These are phyloP conservation scores for Diaporthe sp. DNA, from an alignment of 2,329 filamentous ascomycete genomes.

Conservation along the genomic window DNA sequence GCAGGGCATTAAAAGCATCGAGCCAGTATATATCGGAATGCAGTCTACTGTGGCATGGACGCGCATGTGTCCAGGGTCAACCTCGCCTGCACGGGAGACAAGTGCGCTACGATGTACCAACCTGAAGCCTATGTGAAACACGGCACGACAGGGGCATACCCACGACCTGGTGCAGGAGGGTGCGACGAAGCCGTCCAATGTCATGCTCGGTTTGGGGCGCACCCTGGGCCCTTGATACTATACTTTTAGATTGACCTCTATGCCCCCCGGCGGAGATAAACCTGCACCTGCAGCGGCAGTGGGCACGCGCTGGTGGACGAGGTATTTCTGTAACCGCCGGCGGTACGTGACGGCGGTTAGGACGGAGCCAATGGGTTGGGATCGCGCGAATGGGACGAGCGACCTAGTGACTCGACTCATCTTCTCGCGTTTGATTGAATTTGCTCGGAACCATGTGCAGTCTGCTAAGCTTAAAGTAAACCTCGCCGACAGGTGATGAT, in stretches of 20 bases:
- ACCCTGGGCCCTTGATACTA: conserved; percentile 13
- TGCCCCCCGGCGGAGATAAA: conserved; percentile 33
- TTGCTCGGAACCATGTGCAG: background rate
- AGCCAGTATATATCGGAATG: conserved; percentile 32
- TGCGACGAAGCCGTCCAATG: conserved; percentile 34
- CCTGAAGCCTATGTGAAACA: conserved; percentile 51
- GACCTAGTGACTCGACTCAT: conserved; percentile 39
- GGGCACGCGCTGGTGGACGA: conserved; percentile 25
- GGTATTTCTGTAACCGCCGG: conserved; percentile 38
- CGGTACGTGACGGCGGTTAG: conserved; percentile 31
- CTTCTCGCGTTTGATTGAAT: conserved; percentile 34
- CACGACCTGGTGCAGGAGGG: conserved; percentile 27
- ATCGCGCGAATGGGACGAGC: conserved; percentile 30
- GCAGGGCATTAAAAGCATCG: conserved; percentile 33
- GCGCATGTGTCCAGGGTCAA: conserved; percentile 39
- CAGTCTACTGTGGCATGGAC: conserved; percentile 23
- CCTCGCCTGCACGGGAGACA: conserved; percentile 28
- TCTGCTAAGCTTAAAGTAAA: conserved; percentile 10
- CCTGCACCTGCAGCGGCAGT: conserved; percentile 29
- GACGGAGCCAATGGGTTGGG: conserved; percentile 4
- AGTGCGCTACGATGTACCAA: conserved; percentile 41
- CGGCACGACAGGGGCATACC: conserved; percentile 39
- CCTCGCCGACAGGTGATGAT: background rate
- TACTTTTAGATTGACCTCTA: conserved; percentile 21
- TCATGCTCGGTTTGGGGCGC: conserved; percentile 29